A percentile compares a stretch with the other conserved stretches of the same genome.
These are phyloP conservation scores for Colletotrichum godetiae DNA, from an alignment of 2,329 filamentous ascomycete species.

Conservation along the genomic window DNA sequence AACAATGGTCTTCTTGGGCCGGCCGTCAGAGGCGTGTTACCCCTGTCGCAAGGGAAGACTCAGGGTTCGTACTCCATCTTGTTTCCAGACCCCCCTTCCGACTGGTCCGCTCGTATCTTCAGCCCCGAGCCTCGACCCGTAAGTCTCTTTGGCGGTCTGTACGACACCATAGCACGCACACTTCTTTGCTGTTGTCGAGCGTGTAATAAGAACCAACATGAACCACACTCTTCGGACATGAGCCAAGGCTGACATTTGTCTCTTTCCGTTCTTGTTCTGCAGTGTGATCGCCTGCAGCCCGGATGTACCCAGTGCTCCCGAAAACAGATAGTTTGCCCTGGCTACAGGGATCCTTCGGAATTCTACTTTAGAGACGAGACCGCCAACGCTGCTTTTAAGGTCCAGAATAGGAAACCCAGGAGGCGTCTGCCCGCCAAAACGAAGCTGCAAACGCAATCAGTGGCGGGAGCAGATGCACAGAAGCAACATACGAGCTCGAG, in stretches of 20 bases:
- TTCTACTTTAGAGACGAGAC: constrained; percentile 43
- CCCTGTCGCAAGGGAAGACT: constrained; percentile 41
- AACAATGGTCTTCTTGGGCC: constrained; percentile 44
- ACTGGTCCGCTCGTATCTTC: constrained; percentile 23
- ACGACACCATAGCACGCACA: not conserved
- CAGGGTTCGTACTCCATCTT: constrained; percentile 38
- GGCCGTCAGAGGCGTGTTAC: constrained; percentile 43
- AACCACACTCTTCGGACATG: not conserved
- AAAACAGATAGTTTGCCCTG: constrained; percentile 40
- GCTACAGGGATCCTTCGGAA: constrained; percentile 40
- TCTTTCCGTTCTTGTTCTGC: not conserved
- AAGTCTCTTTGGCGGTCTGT: constrained; percentile 9
- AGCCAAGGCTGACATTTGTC: constrained; percentile 20
- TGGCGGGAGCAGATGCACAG: not conserved
- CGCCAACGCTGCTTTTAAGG: constrained; percentile 37
- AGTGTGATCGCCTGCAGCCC: constrained; percentile 42
- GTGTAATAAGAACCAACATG: not conserved
- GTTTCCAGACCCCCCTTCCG: constrained; percentile 2
- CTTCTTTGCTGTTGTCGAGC: not conserved
- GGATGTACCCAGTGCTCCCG: constrained; percentile 43
- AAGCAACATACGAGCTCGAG: not conserved
- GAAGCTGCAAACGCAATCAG: not conserved
- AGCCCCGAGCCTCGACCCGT: constrained; percentile 8
- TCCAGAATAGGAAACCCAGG: constrained; percentile 20
- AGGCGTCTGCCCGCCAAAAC: constrained; percentile 20